Percentiles rank a stretch among this genome's conserved stretches.
phyloP scores from a whole-genome alignment of 352 stramenopile species.

The Phytophthora tentaculata region DNA sequence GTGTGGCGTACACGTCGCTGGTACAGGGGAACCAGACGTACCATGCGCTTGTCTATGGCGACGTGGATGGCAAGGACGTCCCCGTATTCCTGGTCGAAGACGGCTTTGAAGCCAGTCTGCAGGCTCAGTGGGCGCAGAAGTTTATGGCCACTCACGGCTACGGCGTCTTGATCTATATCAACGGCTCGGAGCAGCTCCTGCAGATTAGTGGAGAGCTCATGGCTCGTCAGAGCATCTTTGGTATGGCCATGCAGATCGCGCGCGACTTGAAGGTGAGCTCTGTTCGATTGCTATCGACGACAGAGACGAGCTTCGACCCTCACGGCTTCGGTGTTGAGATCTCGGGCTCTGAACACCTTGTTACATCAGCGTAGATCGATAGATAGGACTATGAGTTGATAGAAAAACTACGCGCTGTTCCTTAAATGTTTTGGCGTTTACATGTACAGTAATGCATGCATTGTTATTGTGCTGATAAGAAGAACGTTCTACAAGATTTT shows the following conservation, averaged over 20 bases:
- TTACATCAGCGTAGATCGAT: conserved; percentile 30
- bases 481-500: not conserved
- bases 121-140: conserved; percentile 78
- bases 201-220: conserved; percentile 86
- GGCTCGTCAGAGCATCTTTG: conserved; percentile 86
- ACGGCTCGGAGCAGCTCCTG: conserved; percentile 62
- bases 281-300: conserved; percentile 55
- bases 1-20: conserved; percentile 68
- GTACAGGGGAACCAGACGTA: conserved; percentile 65
- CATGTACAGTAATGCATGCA: conserved; percentile 6
- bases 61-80: conserved; percentile 49
- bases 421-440: not conserved
- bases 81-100: conserved; percentile 79
- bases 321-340: conserved; percentile 71
- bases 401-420: conserved; percentile 12
- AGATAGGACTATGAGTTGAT: conserved; percentile 24
- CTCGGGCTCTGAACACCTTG: conserved; percentile 34
- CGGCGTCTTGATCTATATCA: conserved; percentile 70
- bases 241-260: conserved; percentile 80
- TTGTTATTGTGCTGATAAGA: not conserved
- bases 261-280: conserved; percentile 62
- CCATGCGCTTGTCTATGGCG: conserved; percentile 58
- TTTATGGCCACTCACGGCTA: conserved; percentile 47
- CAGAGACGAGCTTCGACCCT: conserved; percentile 58
- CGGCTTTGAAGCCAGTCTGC: conserved; percentile 45